Percentiles rank a stretch among this genome's conserved stretches.
Evolutionary conservation across 1,284 basidiomycete species (phyloP).

Genomic region (Mycena citricolor): DNA sequence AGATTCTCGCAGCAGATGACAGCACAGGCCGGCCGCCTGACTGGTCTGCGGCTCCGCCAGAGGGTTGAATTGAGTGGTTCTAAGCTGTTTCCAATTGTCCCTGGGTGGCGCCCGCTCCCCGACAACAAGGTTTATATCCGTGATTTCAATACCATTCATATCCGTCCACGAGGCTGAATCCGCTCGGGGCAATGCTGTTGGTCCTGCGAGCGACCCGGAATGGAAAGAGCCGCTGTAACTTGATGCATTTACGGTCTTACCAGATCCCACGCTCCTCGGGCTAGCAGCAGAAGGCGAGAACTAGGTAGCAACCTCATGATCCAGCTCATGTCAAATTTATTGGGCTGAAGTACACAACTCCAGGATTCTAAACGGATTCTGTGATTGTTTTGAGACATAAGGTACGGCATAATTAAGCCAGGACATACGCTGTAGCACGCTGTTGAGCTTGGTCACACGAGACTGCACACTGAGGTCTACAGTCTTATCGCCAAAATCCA

Average conservation of each 20-base stretch:
- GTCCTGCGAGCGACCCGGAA: too few relatives aligned
- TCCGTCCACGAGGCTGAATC: constrained; percentile 18
- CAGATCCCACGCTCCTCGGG: constrained; percentile 22
- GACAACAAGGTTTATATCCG: constrained; percentile 25
- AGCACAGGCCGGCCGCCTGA: constrained; percentile 15
- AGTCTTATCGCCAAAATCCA: constrained; percentile 98
- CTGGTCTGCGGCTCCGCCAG: constrained; percentile 22
- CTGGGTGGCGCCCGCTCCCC: constrained; percentile 14
- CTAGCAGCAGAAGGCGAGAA: too few relatives aligned
- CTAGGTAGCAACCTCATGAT: too few relatives aligned
- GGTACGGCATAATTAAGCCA: too few relatives aligned
- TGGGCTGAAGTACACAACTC: constrained; percentile 9
- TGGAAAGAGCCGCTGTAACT: too few relatives aligned
- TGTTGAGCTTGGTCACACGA: constrained; percentile 94
- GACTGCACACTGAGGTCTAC: constrained; percentile 93
- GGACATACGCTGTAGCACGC: constrained; percentile 73
- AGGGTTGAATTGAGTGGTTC: background rate
- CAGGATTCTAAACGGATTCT: constrained; percentile 23
- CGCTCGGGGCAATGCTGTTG: too few relatives aligned
- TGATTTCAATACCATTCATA: constrained; percentile 23
- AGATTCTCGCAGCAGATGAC: constrained; percentile 18
- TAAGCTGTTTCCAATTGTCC: constrained; percentile 13
- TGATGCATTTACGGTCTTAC: too few relatives aligned
- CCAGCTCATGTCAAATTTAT: constrained; percentile 1
- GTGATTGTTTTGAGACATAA: too few relatives aligned